Evolutionary conservation across 2,329 filamentous ascomycete genomes (phyloP).

Genomic region (Botrytis deweyae): DNA sequence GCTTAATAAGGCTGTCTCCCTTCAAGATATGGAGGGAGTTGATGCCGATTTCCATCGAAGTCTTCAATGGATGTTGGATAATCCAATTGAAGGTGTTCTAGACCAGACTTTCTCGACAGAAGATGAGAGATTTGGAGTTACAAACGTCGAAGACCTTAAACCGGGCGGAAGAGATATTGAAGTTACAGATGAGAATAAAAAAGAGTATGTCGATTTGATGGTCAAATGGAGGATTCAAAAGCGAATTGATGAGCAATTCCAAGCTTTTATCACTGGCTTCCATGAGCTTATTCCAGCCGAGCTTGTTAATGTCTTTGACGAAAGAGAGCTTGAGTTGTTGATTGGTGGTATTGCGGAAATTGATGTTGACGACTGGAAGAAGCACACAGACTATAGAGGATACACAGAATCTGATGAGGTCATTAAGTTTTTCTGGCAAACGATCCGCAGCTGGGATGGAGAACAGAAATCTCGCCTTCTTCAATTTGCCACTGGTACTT

Average conservation of each 20-base stretch:
- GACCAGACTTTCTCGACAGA: slow-evolving; percentile 97
- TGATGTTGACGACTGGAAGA: slow-evolving; percentile 99
- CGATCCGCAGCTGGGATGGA: slow-evolving; percentile 92
- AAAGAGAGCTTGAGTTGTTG: slow-evolving; percentile 91
- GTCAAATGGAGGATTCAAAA: slow-evolving; percentile 99
- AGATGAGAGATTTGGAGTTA: slow-evolving; percentile 94
- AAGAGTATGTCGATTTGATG: slow-evolving; percentile 97
- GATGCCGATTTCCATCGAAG: slow-evolving; percentile 97
- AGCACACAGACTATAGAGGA: slow-evolving; percentile 97
- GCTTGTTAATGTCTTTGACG: slow-evolving; percentile 97
- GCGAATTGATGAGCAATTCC: slow-evolving; percentile 96
- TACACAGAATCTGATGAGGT: slow-evolving; percentile 98
- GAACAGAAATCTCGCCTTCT: slow-evolving; percentile 96
- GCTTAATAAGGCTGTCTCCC: slow-evolving; percentile 82
- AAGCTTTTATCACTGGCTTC: slow-evolving; percentile 95
- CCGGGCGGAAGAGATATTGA: slow-evolving; percentile 87
- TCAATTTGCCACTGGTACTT: slow-evolving; percentile 97
- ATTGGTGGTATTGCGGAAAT: slow-evolving; percentile 99
- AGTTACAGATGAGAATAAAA: slow-evolving; percentile 98
- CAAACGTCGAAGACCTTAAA: slow-evolving; percentile 91
- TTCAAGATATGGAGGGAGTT: slow-evolving; percentile 98
- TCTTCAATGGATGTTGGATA: slow-evolving; percentile 95
- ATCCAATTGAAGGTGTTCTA: slow-evolving; percentile 91
- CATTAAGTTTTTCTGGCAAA: slow-evolving; percentile 98
- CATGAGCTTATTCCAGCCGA: slow-evolving; percentile 96